phyloP scores from a whole-genome alignment of 225 moss, liverwort and hornwort genomes.

The Neckera pumila region DNA sequence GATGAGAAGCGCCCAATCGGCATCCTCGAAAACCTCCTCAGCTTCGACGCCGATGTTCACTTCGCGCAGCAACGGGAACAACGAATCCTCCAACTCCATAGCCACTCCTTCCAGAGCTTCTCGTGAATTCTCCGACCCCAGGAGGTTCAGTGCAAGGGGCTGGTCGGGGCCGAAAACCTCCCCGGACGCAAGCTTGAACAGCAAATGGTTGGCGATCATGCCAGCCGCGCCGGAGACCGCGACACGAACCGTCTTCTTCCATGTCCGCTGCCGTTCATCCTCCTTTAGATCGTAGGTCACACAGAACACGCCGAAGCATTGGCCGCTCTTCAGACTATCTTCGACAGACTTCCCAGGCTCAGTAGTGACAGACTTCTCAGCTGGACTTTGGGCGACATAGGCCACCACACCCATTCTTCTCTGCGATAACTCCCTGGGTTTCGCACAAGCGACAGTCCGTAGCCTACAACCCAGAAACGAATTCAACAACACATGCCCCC shows the following conservation, averaged over 20 bases:
- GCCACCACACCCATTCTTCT: slow-evolving; percentile 15
- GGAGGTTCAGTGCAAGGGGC: slow-evolving; percentile 74
- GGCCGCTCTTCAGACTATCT: not conserved
- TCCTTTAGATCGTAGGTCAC: slow-evolving; percentile 91
- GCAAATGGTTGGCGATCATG: slow-evolving; percentile 77
- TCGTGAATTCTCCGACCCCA: slow-evolving; percentile 78
- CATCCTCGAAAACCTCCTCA: slow-evolving; percentile 60
- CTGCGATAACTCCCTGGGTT: not conserved
- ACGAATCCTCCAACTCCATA: slow-evolving; percentile 90
- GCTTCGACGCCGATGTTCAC: slow-evolving; percentile 88
- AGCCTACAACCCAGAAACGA: slow-evolving; percentile 23
- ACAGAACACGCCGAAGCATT: slow-evolving; percentile 90
- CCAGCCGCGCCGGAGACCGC: slow-evolving; percentile 92
- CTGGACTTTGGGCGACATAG: slow-evolving; percentile 22
- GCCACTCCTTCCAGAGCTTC: slow-evolving; percentile 92
- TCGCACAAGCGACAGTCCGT: not conserved
- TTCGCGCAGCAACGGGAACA: slow-evolving; percentile 77
- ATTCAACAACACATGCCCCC: not conserved
- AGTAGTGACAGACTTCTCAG: slow-evolving; percentile 8
- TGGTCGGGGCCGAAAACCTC: slow-evolving; percentile 96
- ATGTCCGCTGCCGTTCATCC: slow-evolving; percentile 70
- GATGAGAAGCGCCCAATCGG: slow-evolving; percentile 89
- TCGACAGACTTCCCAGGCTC: slow-evolving; percentile 9
- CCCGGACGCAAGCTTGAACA: slow-evolving; percentile 94
- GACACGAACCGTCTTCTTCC: slow-evolving; percentile 87